Percentiles rank a stretch among this genome's conserved stretches.
These are phyloP conservation scores for Globisporangium middletonii DNA, from an alignment of 352 stramenopile genomes.

Conservation along the genomic window DNA sequence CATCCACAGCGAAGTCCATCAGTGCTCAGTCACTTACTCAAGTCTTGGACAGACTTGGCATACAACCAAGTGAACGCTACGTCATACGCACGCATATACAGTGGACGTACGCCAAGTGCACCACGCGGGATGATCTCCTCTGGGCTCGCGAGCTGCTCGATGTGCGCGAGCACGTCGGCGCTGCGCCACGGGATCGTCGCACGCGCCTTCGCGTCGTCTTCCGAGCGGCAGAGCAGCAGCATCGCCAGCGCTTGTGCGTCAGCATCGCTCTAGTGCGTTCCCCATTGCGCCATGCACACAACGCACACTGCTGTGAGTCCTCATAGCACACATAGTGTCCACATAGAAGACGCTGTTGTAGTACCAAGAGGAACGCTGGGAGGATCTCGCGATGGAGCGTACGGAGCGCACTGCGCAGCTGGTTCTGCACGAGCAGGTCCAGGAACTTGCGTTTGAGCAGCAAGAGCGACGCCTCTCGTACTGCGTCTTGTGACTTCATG, in stretches of 20 bases:
- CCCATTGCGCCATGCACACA: not conserved
- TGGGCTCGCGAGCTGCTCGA: slow-evolving; percentile 55
- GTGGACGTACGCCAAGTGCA: slow-evolving; percentile 32
- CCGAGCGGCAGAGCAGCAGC: slow-evolving; percentile 51
- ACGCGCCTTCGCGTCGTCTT: slow-evolving; percentile 25
- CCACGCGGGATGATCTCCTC: slow-evolving; percentile 65
- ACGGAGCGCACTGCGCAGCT: slow-evolving; percentile 32
- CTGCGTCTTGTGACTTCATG: slow-evolving; percentile 43
- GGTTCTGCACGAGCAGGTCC: slow-evolving; percentile 30
- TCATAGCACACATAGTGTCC: not conserved
- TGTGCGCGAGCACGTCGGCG: slow-evolving; percentile 28
- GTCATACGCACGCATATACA: too few species aligned
- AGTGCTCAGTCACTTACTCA: too few species aligned
- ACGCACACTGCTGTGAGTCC: not conserved
- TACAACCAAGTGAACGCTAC: not conserved
- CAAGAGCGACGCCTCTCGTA: slow-evolving; percentile 36
- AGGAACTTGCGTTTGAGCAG: slow-evolving; percentile 70
- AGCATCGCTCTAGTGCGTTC: slow-evolving; percentile 23
- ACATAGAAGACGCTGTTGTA: not conserved
- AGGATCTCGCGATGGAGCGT: slow-evolving; percentile 74
- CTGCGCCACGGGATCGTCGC: slow-evolving; percentile 39
- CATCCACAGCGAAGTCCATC: not conserved
- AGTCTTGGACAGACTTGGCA: not conserved
- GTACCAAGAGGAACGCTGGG: slow-evolving; percentile 29
- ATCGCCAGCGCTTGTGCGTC: slow-evolving; percentile 48